Evolutionary conservation across 164 flowering plant species (phyloP).

Genomic region (Dillenia turbinata): DNA sequence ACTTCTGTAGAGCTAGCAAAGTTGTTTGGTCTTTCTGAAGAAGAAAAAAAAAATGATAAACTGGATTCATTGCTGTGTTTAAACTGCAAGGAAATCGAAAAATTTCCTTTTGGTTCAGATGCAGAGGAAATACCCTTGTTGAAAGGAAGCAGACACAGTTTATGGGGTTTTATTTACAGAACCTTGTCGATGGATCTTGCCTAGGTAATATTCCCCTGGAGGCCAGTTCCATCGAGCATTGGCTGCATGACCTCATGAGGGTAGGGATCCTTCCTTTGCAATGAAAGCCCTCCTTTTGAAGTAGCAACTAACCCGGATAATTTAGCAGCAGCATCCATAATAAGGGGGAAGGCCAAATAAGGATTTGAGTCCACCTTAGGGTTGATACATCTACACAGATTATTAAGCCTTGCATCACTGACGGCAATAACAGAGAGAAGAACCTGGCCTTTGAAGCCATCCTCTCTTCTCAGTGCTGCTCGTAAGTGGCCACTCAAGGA

Average conservation of each 20-base stretch:
- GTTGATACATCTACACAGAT: constrained; percentile 63
- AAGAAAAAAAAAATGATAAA: too few relatives aligned
- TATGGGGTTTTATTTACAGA: too few relatives aligned
- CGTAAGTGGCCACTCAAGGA: constrained; percentile 72
- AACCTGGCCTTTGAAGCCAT: constrained; percentile 39
- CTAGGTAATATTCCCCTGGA: too few relatives aligned
- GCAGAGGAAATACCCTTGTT: too few relatives aligned
- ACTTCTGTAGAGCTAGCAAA: too few relatives aligned
- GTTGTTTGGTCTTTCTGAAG: too few relatives aligned
- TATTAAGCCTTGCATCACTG: constrained; percentile 55
- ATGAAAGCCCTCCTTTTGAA: constrained; percentile 47
- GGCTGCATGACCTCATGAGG: constrained; percentile 36
- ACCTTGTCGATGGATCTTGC: too few relatives aligned
- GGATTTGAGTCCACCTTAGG: constrained; percentile 59
- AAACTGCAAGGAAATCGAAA: too few relatives aligned
- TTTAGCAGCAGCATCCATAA: constrained; percentile 43
- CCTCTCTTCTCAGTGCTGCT: constrained; percentile 59
- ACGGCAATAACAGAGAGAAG: constrained; percentile 61
- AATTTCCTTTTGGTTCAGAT: too few relatives aligned
- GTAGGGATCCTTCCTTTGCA: constrained; percentile 45
- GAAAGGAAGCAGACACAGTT: too few relatives aligned
- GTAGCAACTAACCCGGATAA: constrained; percentile 33
- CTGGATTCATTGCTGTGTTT: too few relatives aligned
- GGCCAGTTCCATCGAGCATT: too few relatives aligned
- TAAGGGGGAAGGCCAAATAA: constrained; percentile 34